These are phyloP conservation scores for Psilocybe azurescens DNA, from an alignment of 768 basidiomycete genomes.

Conservation along the genomic window DNA sequence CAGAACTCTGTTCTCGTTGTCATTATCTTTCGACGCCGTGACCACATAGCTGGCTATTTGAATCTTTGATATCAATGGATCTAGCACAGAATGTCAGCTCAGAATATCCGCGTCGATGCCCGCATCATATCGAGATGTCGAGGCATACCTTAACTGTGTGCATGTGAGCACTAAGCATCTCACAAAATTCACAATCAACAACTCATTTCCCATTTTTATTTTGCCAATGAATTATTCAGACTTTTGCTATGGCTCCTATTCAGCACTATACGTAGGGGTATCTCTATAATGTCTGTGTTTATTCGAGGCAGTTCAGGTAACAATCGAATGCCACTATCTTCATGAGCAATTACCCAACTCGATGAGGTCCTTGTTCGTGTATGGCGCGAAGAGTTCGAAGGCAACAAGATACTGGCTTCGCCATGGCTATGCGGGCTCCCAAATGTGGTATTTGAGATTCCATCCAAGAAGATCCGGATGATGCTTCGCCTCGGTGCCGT, in stretches of 20 bases:
- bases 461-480: not conserved
- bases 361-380: not conserved
- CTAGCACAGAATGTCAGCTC: too few relatives aligned
- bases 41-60: too few relatives aligned
- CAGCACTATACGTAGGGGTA: constrained; percentile 7
- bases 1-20: too few relatives aligned
- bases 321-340: constrained; percentile 2
- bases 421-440: not conserved
- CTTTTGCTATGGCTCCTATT: not conserved
- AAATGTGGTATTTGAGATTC: not conserved
- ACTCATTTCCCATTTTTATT: too few relatives aligned
- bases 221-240: not conserved
- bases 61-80: too few relatives aligned
- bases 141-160: too few relatives aligned
- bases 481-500: not conserved
- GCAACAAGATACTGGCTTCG: not conserved
- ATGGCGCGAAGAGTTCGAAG: not conserved
- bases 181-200: too few relatives aligned
- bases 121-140: too few relatives aligned
- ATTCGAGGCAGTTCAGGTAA: not conserved
- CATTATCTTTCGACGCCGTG: too few relatives aligned
- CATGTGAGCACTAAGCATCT: too few relatives aligned
- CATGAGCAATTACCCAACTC: constrained; percentile 1
- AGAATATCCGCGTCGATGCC: too few relatives aligned
- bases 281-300: constrained; percentile 1